Evolutionary conservation across 805 yeast species (phyloP).

Genomic region (Candida golubevii): DNA sequence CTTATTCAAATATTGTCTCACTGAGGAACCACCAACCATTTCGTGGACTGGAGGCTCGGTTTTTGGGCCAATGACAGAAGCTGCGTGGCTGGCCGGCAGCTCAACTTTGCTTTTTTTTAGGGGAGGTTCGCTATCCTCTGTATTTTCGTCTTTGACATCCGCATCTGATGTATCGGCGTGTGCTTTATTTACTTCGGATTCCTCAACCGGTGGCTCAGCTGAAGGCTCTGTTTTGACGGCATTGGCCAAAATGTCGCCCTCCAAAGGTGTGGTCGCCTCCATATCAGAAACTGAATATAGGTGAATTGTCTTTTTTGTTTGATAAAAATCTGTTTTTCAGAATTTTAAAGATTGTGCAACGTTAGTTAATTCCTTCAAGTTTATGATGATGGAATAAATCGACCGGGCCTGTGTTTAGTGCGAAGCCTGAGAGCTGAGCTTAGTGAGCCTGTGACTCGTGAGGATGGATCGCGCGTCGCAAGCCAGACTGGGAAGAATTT

Average conservation of each 20-base stretch:
- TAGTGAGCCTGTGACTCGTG: too few relatives aligned
- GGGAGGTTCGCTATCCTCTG: slow-evolving; percentile 6
- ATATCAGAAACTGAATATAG: neutral
- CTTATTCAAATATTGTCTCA: slow-evolving; percentile 63
- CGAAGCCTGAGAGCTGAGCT: too few relatives aligned
- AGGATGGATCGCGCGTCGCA: too few relatives aligned
- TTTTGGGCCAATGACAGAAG: neutral
- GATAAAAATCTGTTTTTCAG: too few relatives aligned
- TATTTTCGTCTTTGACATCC: neutral
- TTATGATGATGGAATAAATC: too few relatives aligned
- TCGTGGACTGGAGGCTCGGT: slow-evolving; percentile 37
- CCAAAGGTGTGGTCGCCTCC: slow-evolving; percentile 3
- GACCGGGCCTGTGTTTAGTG: too few relatives aligned
- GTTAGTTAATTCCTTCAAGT: too few relatives aligned
- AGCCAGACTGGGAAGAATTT: too few relatives aligned
- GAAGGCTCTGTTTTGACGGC: slow-evolving; percentile 3
- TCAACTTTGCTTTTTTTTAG: slow-evolving; percentile 3
- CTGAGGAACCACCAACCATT: slow-evolving; percentile 66
- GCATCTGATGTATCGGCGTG: neutral
- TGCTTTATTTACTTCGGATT: neutral
- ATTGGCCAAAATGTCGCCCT: slow-evolving; percentile 5
- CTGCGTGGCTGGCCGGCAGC: neutral
- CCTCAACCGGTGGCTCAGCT: neutral
- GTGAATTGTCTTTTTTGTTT: too few relatives aligned
- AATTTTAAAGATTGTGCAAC: too few relatives aligned